Percentiles rank a stretch among this genome's conserved stretches.
phyloP scores from a whole-genome alignment of 75 land plant species.

The Selaginella moellendorffii region DNA sequence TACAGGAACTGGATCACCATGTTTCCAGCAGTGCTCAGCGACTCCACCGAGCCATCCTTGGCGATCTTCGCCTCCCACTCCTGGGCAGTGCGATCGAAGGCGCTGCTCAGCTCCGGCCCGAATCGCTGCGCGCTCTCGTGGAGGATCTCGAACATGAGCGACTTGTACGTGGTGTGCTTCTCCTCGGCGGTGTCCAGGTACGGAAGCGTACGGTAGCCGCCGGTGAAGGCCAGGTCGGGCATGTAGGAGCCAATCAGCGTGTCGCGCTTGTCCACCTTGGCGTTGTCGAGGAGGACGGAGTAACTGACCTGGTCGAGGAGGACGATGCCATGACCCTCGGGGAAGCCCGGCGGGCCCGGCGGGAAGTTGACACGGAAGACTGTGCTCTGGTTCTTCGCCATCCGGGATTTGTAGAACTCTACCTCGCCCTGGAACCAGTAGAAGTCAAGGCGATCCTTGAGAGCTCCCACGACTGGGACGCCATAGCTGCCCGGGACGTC shows the following conservation, averaged over 20 bases:
- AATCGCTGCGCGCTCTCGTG: slow-evolving; percentile 26
- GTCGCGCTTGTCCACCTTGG: slow-evolving; percentile 34
- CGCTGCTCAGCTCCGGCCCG: slow-evolving; percentile 27
- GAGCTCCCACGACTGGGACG: slow-evolving; percentile 40
- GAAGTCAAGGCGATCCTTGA: slow-evolving; percentile 62
- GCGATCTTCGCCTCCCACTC: slow-evolving; percentile 21
- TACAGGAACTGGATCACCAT: slow-evolving; percentile 21
- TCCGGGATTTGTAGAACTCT: slow-evolving; percentile 39
- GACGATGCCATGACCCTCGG: slow-evolving; percentile 39
- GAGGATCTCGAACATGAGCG: slow-evolving; percentile 35
- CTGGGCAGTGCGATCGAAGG: slow-evolving; percentile 8
- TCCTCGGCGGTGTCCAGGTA: slow-evolving; percentile 46
- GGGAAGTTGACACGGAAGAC: slow-evolving; percentile 67
- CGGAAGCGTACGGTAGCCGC: slow-evolving; percentile 35
- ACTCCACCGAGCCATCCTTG: slow-evolving; percentile 11
- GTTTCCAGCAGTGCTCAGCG: neutral
- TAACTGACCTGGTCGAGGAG: slow-evolving; percentile 50
- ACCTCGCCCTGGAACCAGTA: slow-evolving; percentile 72
- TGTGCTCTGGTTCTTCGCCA: slow-evolving; percentile 48
- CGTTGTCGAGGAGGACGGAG: slow-evolving; percentile 43
- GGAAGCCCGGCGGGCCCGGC: slow-evolving; percentile 55
- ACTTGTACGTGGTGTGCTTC: slow-evolving; percentile 26
- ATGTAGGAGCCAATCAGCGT: slow-evolving; percentile 37
- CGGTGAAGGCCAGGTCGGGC: slow-evolving; percentile 31
- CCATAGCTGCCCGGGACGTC: slow-evolving; percentile 68